These are phyloP conservation scores for Ramaria sp. DNA, from an alignment of 768 basidiomycete species.

Conservation along the genomic window DNA sequence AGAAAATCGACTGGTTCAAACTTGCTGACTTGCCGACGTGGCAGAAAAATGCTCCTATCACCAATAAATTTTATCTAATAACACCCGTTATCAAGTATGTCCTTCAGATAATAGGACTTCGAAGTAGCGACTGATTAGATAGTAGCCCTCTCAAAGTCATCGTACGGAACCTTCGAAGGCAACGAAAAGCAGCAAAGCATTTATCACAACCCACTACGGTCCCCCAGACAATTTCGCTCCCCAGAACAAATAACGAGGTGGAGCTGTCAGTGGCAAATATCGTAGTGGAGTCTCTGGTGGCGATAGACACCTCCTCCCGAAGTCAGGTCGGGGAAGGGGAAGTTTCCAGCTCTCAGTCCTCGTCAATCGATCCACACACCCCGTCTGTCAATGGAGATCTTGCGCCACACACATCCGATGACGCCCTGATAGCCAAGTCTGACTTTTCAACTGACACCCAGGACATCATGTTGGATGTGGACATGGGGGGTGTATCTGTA, in stretches of 20 bases:
- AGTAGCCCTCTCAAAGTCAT: constrained; percentile 44
- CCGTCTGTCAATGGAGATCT: constrained; percentile 38
- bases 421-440: not conserved
- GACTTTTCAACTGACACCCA: not conserved
- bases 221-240: not conserved
- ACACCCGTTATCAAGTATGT: constrained; percentile 83
- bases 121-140: constrained; percentile 7
- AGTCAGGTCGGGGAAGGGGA: constrained; percentile 22
- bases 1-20: constrained; percentile 98
- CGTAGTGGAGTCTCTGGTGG: not conserved
- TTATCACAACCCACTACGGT: not conserved
- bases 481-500: not conserved
- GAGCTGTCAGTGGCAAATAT: not conserved
- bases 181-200: not conserved
- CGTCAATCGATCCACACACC: constrained; percentile 50
- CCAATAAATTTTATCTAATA: constrained; percentile 80
- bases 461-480: not conserved
- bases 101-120: not conserved
- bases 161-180: constrained; percentile 2
- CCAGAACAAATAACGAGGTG: not conserved
- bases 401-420: not conserved
- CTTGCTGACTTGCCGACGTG: constrained; percentile 86
- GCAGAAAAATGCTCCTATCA: constrained; percentile 63
- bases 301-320: not conserved
- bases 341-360: constrained; percentile 60